phyloP scores from a whole-genome alignment of 2,329 filamentous ascomycete species.

The Penicillium sumatraense region DNA sequence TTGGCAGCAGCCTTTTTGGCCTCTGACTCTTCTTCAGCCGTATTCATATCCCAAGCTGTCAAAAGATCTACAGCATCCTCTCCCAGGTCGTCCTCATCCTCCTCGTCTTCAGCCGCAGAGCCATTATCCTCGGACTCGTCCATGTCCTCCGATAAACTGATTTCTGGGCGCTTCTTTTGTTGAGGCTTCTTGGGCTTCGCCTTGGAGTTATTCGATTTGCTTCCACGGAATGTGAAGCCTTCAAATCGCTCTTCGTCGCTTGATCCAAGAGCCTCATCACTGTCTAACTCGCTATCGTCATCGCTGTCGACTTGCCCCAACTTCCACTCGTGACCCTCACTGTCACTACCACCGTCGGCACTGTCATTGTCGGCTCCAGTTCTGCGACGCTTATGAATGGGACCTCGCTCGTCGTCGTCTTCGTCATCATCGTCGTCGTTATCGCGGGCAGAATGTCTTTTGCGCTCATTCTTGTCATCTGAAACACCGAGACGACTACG shows the following conservation, averaged over 20 bases:
- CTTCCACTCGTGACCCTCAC: slow-evolving; percentile 83
- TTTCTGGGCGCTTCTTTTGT: slow-evolving; percentile 37
- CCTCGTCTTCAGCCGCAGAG: slow-evolving; percentile 41
- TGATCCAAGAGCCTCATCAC: slow-evolving; percentile 83
- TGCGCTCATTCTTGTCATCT: slow-evolving; percentile 51
- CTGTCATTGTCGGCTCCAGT: slow-evolving; percentile 51
- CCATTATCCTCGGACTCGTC: slow-evolving; percentile 50
- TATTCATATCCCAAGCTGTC: slow-evolving; percentile 63
- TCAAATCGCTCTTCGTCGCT: slow-evolving; percentile 87
- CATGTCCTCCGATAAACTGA: slow-evolving; percentile 57
- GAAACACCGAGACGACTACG: slow-evolving; percentile 64
- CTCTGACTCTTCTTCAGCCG: slow-evolving; percentile 47
- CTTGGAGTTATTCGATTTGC: slow-evolving; percentile 49
- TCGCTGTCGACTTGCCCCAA: slow-evolving; percentile 72
- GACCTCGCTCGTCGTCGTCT: slow-evolving; percentile 44
- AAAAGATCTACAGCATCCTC: slow-evolving; percentile 67
- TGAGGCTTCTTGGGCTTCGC: slow-evolving; percentile 35
- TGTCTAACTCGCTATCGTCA: slow-evolving; percentile 71
- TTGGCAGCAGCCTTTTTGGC: slow-evolving; percentile 35
- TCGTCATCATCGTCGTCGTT: slow-evolving; percentile 45
- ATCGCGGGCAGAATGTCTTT: slow-evolving; percentile 37
- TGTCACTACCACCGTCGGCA: slow-evolving; percentile 78
- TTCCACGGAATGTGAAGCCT: slow-evolving; percentile 71
- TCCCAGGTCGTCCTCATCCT: slow-evolving; percentile 65
- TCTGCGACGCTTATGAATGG: slow-evolving; percentile 50